Percentiles rank a stretch among this genome's conserved stretches.
These are phyloP conservation scores for Beauveria scarabaeidicola DNA, from an alignment of 2,329 filamentous ascomycete species.

Conservation along the genomic window DNA sequence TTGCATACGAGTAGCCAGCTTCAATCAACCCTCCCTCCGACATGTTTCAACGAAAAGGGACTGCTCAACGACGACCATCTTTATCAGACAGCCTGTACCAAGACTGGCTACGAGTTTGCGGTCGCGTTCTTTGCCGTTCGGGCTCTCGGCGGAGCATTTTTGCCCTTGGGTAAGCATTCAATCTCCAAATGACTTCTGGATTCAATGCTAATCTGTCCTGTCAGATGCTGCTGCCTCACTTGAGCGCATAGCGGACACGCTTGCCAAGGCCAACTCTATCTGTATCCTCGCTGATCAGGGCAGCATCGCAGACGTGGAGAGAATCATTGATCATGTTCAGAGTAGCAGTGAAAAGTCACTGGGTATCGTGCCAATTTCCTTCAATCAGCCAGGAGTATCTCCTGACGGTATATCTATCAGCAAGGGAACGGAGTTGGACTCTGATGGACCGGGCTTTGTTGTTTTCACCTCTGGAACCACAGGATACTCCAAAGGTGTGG, in stretches of 20 bases:
- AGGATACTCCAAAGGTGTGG: conserved; percentile 66
- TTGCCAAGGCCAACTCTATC: conserved; percentile 7
- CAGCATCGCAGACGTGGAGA: neutral
- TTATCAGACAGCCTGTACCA: conserved; percentile 13
- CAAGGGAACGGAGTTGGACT: conserved; percentile 9
- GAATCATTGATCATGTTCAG: neutral
- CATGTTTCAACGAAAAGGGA: conserved; percentile 1
- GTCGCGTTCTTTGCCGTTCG: conserved; percentile 18
- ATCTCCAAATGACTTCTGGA: neutral
- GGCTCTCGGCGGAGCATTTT: conserved; percentile 14
- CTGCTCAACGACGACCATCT: conserved; percentile 9
- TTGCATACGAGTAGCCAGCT: conserved; percentile 13
- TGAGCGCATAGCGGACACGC: conserved; percentile 13
- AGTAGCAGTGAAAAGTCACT: neutral
- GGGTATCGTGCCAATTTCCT: neutral
- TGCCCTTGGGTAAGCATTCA: conserved; percentile 13
- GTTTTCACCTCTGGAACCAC: conserved; percentile 62
- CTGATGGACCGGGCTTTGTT: conserved; percentile 13
- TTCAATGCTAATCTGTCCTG: neutral
- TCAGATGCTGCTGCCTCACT: neutral
- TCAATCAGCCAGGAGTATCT: neutral
- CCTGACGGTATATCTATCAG: conserved; percentile 10
- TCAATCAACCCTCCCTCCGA: conserved; percentile 2
- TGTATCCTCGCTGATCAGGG: conserved; percentile 11
- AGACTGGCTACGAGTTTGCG: conserved; percentile 18